Percentiles rank a stretch among this genome's conserved stretches.
Evolutionary conservation across 805 yeast species (phyloP).

Genomic region (Yamadazyma ubonensis): DNA sequence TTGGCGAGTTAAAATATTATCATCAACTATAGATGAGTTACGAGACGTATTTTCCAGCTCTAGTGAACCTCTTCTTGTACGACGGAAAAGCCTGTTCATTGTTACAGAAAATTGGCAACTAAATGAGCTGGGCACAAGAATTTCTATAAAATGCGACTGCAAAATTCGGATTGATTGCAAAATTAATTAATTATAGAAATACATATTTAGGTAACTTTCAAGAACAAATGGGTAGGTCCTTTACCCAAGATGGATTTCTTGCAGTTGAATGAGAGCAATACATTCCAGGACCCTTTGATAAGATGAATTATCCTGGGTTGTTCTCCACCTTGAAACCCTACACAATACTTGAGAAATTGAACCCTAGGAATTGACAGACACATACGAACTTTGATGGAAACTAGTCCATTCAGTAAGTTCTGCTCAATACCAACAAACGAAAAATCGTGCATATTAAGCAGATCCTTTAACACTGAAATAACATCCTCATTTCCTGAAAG

Average conservation of each 20-base stretch:
- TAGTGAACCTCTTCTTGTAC: neutral
- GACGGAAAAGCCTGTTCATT: slow-evolving; percentile 7
- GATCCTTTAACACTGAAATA: neutral
- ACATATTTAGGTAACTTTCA: neutral
- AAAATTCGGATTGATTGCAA: slow-evolving; percentile 1
- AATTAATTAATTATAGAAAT: neutral
- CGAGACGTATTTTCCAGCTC: neutral
- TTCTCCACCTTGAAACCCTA: neutral
- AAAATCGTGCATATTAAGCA: neutral
- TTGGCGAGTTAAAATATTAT: neutral
- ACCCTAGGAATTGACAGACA: neutral
- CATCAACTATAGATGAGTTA: neutral
- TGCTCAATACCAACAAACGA: slow-evolving; percentile 1
- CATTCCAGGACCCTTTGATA: neutral
- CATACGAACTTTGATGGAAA: neutral
- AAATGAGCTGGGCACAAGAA: neutral
- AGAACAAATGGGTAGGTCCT: neutral
- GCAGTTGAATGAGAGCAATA: neutral
- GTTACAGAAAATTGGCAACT: too few species aligned
- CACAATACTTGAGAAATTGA: neutral
- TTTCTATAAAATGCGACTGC: slow-evolving; percentile 2
- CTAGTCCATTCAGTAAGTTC: neutral
- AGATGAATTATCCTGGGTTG: neutral
- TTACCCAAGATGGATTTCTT: neutral
- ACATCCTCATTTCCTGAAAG: slow-evolving; percentile 1